Conservation (phyloP, 176 grass and related monocot species). For the Aechmea fasciata region DNA sequence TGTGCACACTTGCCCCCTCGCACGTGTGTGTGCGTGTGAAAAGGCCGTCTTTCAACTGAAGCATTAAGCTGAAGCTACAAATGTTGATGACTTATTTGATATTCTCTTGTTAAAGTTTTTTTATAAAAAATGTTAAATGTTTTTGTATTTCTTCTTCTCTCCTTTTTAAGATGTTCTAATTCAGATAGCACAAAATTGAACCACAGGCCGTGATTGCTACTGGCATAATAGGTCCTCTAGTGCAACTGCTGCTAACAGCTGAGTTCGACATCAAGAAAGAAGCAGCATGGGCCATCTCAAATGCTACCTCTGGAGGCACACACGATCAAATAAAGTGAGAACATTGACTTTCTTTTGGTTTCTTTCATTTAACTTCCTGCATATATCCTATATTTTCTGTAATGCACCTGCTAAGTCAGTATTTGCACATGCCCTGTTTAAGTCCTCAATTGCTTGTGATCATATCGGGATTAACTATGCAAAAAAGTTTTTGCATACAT, state of each 20-base stretch:
- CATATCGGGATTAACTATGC: too few species aligned
- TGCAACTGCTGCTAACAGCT: conserved; percentile 80
- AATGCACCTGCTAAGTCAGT: too few species aligned
- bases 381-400: too few species aligned
- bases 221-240: conserved; percentile 64
- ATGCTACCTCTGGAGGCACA: conserved; percentile 81
- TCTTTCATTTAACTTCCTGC: too few species aligned
- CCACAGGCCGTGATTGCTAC: conserved; percentile 70
- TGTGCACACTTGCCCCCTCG: neutral
- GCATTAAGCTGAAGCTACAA: neutral
- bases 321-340: conserved; percentile 79
- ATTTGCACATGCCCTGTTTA: too few species aligned
- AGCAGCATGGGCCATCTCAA: conserved; percentile 93
- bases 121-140: neutral
- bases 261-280: conserved; percentile 99
- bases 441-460: too few species aligned
- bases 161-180: neutral
- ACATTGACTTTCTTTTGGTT: too few species aligned
- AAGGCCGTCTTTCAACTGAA: too few species aligned
- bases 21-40: too few species aligned
- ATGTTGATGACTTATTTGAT: neutral
- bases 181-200: neutral
- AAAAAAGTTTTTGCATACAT: too few species aligned
- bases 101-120: neutral
- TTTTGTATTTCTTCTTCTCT: neutral